Conservation (phyloP, 352 stramenopile species). For the Pythium vanterpoolii region DNA sequence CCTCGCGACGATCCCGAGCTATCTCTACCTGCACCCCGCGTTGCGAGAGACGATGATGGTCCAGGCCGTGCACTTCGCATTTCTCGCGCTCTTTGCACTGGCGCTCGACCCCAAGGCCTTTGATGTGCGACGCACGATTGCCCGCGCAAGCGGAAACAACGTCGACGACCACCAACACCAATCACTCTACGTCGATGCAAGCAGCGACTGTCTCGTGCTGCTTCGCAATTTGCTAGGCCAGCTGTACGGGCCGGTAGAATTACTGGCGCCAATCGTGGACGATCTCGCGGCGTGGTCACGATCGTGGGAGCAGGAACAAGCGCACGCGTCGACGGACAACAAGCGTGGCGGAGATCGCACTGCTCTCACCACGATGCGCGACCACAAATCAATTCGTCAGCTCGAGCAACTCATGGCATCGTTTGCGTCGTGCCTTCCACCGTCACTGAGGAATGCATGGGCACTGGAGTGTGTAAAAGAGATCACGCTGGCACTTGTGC, state of each 20-base stretch:
- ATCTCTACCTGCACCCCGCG: constrained; percentile 20
- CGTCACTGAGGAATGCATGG: constrained; percentile 35
- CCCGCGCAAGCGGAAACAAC: constrained; percentile 4
- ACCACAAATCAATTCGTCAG: neutral
- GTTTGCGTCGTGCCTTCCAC: constrained; percentile 32
- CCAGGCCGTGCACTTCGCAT: constrained; percentile 27
- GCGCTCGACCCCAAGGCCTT: constrained; percentile 21
- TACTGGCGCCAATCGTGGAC: constrained; percentile 16
- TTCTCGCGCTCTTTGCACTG: constrained; percentile 27
- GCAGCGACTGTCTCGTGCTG: constrained; percentile 44
- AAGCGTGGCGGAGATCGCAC: neutral
- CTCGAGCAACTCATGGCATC: constrained; percentile 3
- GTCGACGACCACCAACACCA: constrained; percentile 17
- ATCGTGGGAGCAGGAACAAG: neutral
- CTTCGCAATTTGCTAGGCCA: constrained; percentile 43
- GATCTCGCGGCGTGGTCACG: constrained; percentile 10
- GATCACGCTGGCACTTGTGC: constrained; percentile 40
- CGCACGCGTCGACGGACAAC: neutral
- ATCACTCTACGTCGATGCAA: constrained; percentile 23
- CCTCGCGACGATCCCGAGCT: constrained; percentile 18
- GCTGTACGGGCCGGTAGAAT: constrained; percentile 22
- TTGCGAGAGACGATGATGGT: constrained; percentile 29
- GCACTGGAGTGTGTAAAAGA: constrained; percentile 60
- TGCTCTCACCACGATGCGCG: neutral
- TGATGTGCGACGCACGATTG: neutral